These are phyloP conservation scores for Melanomma pulvis-pyrius DNA, from an alignment of 495 filamentous ascomycete genomes.

Conservation along the genomic window DNA sequence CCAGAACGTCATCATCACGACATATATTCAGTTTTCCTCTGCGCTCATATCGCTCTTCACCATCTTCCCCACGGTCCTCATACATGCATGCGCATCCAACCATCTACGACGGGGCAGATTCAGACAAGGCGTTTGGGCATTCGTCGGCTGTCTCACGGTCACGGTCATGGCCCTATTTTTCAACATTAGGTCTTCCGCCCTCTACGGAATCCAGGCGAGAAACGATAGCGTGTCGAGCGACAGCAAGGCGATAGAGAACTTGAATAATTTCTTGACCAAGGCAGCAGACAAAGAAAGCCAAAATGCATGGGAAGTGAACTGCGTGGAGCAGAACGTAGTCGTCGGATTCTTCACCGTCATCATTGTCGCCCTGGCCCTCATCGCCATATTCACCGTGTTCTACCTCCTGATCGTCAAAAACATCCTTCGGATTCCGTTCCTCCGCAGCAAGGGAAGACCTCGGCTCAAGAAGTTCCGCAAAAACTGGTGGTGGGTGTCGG, in stretches of 20 bases:
- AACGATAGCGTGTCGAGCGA: too few species aligned
- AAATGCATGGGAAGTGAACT: not conserved
- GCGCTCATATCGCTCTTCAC: not conserved
- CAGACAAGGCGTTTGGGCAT: not conserved
- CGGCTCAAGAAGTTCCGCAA: not conserved
- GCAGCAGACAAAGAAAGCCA: not conserved
- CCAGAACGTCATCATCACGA: not conserved
- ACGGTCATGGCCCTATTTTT: not conserved
- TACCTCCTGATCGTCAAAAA: not conserved
- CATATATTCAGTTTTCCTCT: not conserved
- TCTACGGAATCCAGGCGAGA: not conserved
- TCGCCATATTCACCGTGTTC: not conserved
- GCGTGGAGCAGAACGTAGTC: not conserved
- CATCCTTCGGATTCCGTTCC: not conserved
- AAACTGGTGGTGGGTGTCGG: not conserved
- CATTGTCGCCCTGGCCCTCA: not conserved
- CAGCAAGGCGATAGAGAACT: too few species aligned
- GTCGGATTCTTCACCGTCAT: not conserved
- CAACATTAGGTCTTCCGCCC: not conserved
- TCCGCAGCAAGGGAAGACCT: not conserved
- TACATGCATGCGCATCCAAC: conserved; percentile 4
- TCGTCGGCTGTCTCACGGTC: not conserved
- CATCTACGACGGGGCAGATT: not conserved
- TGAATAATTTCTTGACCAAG: too few species aligned
- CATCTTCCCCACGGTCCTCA: not conserved